Base-by-base conservation (phyloP, 2,329 filamentous ascomycete genomes). In the Pyrenochaeta sp. region DNA sequence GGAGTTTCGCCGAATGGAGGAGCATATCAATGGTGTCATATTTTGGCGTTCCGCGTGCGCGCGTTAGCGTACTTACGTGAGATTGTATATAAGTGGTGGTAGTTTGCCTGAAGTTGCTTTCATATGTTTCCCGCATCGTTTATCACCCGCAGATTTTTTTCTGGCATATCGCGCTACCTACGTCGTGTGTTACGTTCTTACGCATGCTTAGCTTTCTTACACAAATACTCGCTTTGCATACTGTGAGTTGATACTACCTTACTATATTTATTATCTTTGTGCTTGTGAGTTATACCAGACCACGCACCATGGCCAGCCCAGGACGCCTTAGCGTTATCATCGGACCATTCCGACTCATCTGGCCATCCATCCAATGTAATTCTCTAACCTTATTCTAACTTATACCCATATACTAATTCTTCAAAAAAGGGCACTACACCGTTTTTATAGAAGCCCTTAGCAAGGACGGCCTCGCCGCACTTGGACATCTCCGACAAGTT, bases 351-450 rank as follows among this genome's bases (percentile, higher is more conserved):
- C 15, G 39, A 3, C 39, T 56, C 24, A 40, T 56, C 39, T 56
- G 53, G 53, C 27, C 30, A 27, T 56, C 53, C 36, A 45, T 56
- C n/a, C 28, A 56, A 40, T 56, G 53, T 56, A 47, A 44, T 27
- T 34, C 19, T 30, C 24, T 28, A 39, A n/a, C 46, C 47, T 42
- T 37, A 13, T 39, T 27, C 52, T 8, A 19, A 49, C 24, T 34
- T 40, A 28, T 32, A 43, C 32, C 32, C 9, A 12, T 12, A 13
- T 36, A 36, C 32, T 36, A 36, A 36, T 36, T 36, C 32, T 19
- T 19, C 32, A 3, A 9, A 36, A 36, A 2, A 32, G 32, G 3
- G 6, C 32, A 36, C 10, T 36, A 36, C 13, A 12, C 8, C 32
- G 32, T 12, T 9, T 13, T 36, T 13, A 36, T 12, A 36, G 32